phyloP scores from a whole-genome alignment of 441 rosid genomes.

The Populus tomentosa region DNA sequence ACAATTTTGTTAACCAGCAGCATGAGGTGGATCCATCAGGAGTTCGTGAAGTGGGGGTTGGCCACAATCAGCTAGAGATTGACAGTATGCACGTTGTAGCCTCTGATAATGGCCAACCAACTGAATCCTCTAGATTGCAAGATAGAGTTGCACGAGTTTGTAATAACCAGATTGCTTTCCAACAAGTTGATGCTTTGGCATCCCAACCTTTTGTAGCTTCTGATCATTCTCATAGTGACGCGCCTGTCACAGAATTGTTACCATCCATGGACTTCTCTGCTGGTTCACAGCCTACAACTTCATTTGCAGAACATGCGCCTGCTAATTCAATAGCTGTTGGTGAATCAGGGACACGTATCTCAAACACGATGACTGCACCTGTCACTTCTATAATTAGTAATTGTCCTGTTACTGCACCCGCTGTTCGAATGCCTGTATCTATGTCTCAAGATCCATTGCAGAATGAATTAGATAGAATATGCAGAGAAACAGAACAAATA shows the following conservation, averaged over 20 bases:
- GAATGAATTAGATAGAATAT: slow-evolving; percentile 67
- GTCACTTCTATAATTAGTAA: slow-evolving; percentile 19
- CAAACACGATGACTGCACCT: slow-evolving; percentile 21
- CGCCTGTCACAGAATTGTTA: slow-evolving; percentile 9
- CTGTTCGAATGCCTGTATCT: slow-evolving; percentile 34
- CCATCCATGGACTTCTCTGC: slow-evolving; percentile 13
- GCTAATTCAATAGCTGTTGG: slow-evolving; percentile 7
- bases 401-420: slow-evolving; percentile 22
- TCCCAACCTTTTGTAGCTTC: slow-evolving; percentile 24
- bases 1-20: neutral
- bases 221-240: slow-evolving; percentile 18
- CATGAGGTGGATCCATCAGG: slow-evolving; percentile 1
- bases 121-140: slow-evolving; percentile 25
- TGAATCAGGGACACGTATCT: slow-evolving; percentile 16
- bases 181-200: slow-evolving; percentile 27
- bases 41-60: neutral
- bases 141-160: slow-evolving; percentile 27
- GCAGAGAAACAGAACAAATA: slow-evolving; percentile 44
- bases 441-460: slow-evolving; percentile 63
- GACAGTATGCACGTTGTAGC: neutral
- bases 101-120: slow-evolving; percentile 18
- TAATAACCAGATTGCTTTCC: slow-evolving; percentile 28
- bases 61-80: neutral
- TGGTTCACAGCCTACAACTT: slow-evolving; percentile 17
- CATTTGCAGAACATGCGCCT: slow-evolving; percentile 19